Evolutionary conservation across 129 eudicot genomes (phyloP).

Genomic region (Dittrichia graveolens): DNA sequence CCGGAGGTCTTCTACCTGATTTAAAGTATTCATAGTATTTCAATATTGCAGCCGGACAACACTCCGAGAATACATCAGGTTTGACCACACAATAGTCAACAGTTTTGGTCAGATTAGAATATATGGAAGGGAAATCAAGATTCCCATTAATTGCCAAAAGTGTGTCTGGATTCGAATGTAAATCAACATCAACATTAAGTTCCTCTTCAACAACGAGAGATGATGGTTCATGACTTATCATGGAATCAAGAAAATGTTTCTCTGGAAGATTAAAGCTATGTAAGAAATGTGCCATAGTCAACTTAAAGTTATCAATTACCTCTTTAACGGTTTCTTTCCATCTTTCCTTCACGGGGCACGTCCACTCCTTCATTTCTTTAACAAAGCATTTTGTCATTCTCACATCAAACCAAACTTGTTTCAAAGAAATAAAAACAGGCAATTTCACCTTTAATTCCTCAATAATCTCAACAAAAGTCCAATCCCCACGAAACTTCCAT

Average conservation of each 20-base stretch:
- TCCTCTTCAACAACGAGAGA: not conserved
- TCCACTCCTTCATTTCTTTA: slow-evolving; percentile 65
- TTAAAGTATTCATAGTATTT: too few species aligned
- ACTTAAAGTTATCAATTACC: slow-evolving; percentile 50
- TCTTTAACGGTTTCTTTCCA: slow-evolving; percentile 59
- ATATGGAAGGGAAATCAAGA: not conserved
- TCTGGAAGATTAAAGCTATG: slow-evolving; percentile 20
- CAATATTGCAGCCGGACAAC: too few species aligned
- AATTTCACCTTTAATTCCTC: slow-evolving; percentile 53
- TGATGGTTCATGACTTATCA: slow-evolving; percentile 30
- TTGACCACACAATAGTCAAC: slow-evolving; percentile 2
- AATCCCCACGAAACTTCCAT: slow-evolving; percentile 68
- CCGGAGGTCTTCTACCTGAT: too few species aligned
- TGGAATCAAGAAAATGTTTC: slow-evolving; percentile 28
- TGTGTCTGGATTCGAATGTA: slow-evolving; percentile 28
- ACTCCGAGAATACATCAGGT: not conserved
- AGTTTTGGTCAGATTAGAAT: slow-evolving; percentile 17
- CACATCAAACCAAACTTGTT: slow-evolving; percentile 89
- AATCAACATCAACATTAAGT: slow-evolving; percentile 21
- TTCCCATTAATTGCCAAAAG: slow-evolving; percentile 16
- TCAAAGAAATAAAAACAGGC: slow-evolving; percentile 55
- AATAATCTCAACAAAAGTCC: slow-evolving; percentile 69
- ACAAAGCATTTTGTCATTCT: slow-evolving; percentile 45
- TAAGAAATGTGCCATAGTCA: slow-evolving; percentile 44
- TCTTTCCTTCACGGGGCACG: slow-evolving; percentile 38